A percentile compares a stretch with the other conserved stretches of the same genome.
Evolutionary conservation across 805 yeast genomes (phyloP).

Genomic region (Saturnispora silvae): DNA sequence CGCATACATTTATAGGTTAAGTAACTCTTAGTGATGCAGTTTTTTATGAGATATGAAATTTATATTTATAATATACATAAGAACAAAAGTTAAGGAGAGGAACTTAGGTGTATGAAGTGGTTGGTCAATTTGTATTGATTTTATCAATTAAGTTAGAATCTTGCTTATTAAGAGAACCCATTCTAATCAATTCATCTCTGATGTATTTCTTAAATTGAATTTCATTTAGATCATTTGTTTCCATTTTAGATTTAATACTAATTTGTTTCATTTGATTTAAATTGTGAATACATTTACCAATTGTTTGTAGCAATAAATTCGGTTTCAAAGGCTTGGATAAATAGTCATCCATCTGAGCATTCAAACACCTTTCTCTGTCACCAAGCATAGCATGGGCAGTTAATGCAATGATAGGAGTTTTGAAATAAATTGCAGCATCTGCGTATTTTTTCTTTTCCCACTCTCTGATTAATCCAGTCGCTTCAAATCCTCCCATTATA

Average conservation of each 20-base stretch:
- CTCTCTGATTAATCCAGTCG: slow-evolving; percentile 74
- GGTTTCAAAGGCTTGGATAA: slow-evolving; percentile 84
- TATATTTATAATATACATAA: too few species aligned
- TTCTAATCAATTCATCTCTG: slow-evolving; percentile 6
- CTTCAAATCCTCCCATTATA: slow-evolving; percentile 90
- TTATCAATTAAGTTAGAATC: background rate
- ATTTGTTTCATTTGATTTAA: slow-evolving; percentile 48
- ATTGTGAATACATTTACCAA: slow-evolving; percentile 71
- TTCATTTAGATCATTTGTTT: slow-evolving; percentile 1
- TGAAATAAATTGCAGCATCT: slow-evolving; percentile 47
- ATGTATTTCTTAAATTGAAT: slow-evolving; percentile 8
- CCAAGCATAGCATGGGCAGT: slow-evolving; percentile 95
- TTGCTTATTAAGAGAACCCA: slow-evolving; percentile 1
- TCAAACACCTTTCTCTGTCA: slow-evolving; percentile 75
- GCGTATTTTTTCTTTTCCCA: slow-evolving; percentile 80
- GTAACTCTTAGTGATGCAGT: too few species aligned
- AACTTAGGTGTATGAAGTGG: too few species aligned
- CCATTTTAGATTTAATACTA: slow-evolving; percentile 5
- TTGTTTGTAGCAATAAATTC: slow-evolving; percentile 70
- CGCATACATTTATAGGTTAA: too few species aligned
- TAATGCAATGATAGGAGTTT: slow-evolving; percentile 81
- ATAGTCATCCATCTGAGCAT: slow-evolving; percentile 89
- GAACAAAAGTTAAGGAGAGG: too few species aligned
- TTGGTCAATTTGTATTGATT: too few species aligned
- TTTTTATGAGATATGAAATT: too few species aligned